These are phyloP conservation scores for Pyrenochaeta sp. DNA, from an alignment of 2,329 filamentous ascomycete genomes.

Conservation along the genomic window DNA sequence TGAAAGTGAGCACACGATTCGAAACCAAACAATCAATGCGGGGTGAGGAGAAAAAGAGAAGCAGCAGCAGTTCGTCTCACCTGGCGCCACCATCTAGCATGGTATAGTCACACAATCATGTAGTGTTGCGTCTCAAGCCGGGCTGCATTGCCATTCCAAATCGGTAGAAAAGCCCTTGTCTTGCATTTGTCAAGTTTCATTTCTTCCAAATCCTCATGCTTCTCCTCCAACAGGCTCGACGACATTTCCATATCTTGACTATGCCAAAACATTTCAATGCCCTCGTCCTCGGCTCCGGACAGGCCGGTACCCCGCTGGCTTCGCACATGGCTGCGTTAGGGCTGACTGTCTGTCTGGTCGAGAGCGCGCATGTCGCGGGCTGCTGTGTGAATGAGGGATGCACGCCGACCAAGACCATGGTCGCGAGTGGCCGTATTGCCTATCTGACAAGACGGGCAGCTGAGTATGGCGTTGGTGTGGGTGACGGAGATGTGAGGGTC, in stretches of 20 bases:
- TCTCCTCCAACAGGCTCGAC: neutral
- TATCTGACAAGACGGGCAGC: constrained; percentile 54
- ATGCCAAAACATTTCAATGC: constrained; percentile 45
- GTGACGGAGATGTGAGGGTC: constrained; percentile 37
- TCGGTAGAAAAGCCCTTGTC: too few relatives aligned
- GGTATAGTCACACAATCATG: neutral
- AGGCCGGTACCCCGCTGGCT: constrained; percentile 61
- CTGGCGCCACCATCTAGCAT: neutral
- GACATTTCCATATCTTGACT: neutral
- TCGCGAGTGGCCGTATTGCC: constrained; percentile 61
- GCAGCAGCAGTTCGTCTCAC: neutral
- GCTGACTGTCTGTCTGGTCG: constrained; percentile 58
- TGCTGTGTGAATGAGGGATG: constrained; percentile 66
- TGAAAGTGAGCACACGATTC: neutral
- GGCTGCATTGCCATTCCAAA: too few relatives aligned
- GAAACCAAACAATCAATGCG: neutral
- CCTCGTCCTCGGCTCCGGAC: constrained; percentile 63
- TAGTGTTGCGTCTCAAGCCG: neutral
- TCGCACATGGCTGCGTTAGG: constrained; percentile 57
- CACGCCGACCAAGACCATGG: constrained; percentile 66
- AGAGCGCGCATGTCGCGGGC: constrained; percentile 61
- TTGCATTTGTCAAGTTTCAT: too few relatives aligned
- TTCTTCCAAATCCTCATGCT: neutral
- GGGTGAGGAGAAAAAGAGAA: too few relatives aligned
- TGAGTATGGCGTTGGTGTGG: constrained; percentile 57